phyloP scores from a whole-genome alignment of 2,329 filamentous ascomycete genomes.

The Pseudomassariella vexata region DNA sequence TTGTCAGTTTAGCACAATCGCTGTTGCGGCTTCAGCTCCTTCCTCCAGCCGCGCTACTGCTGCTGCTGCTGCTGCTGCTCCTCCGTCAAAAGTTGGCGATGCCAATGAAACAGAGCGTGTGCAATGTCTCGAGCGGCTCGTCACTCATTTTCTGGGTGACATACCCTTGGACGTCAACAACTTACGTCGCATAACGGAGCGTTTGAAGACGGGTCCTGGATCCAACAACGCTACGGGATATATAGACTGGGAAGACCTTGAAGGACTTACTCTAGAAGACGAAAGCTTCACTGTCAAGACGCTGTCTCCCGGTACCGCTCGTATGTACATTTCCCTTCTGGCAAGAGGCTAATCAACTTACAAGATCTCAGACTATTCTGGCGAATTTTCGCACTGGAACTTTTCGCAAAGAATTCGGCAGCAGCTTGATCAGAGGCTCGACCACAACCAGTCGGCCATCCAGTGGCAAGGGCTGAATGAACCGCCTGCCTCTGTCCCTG shows the following conservation, averaged over 20 bases:
- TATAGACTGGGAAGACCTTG: neutral
- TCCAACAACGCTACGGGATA: neutral
- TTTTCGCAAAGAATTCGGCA: neutral
- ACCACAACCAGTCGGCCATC: too few relatives aligned
- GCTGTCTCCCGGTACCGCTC: neutral
- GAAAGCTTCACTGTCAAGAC: neutral
- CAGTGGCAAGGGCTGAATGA: too few relatives aligned
- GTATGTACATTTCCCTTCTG: neutral
- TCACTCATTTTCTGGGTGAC: neutral
- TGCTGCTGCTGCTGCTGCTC: too few relatives aligned
- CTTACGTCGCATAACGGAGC: neutral
- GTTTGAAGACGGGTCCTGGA: neutral
- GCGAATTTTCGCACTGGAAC: conserved; percentile 1
- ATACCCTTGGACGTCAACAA: neutral
- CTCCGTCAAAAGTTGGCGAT: too few relatives aligned
- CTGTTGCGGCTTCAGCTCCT: too few relatives aligned
- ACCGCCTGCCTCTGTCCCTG: too few relatives aligned
- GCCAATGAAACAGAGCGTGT: too few relatives aligned
- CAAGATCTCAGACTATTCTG: neutral
- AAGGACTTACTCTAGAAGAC: neutral
- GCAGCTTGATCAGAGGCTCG: too few relatives aligned
- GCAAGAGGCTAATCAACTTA: neutral
- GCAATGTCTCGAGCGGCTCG: conserved; percentile 1
- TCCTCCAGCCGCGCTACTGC: too few relatives aligned
- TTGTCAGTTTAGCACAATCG: too few relatives aligned